Evolutionary conservation across 2,329 filamentous ascomycete genomes (phyloP), one percentile per base, ranked within the genome.

Genomic region (Cladosporium sp.): DNA sequence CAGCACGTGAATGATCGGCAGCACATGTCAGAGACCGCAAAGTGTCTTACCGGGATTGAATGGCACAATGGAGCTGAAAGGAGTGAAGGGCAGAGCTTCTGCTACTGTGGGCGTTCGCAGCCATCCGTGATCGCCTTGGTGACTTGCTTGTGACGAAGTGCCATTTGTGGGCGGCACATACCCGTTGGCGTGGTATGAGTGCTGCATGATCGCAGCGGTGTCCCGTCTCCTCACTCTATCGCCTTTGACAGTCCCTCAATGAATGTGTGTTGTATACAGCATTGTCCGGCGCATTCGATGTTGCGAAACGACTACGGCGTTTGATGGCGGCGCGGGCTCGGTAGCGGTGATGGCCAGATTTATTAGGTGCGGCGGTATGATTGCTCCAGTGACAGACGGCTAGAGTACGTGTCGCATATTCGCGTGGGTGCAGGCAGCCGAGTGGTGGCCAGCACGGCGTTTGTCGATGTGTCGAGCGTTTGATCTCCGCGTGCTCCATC

Each of bases 81-180:
- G 92, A 61, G 91, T 92, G 78, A 89, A 93, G n/a, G 91, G 90
- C 55, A 95, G 82, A 34, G 91, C 91, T 74, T 95, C 90, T 65
- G 90, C 86, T 14, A 95, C 85, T 3, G 81, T 84, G 12, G 82
- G 80, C 49, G 82, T 77, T 32, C 34, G 49, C 21, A 57, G 15
- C 61, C 61, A 64, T 32, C 30, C 26, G 34, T 64, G 61, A 47
- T 64, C 51, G 26, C 24, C 30, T 21, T 32, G 34, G 18, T 5
- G 49, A 15, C 38, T 36, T 26, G 61, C 51, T 59, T 65, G 65
- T 59, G 59, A 60, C 26, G 65, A 47, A 36, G 55, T 47, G 65
- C 66, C 41, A 64, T 69, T 70, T 51, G 65, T 63, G 30, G 65
- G 67, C 18, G 67, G 61, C 58, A 57, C 60, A 51, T 65, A 57